Percentiles rank a stretch among this genome's conserved stretches.
These are phyloP conservation scores for Zasmidium angulare DNA, from an alignment of 2,329 filamentous ascomycete species.

Conservation along the genomic window DNA sequence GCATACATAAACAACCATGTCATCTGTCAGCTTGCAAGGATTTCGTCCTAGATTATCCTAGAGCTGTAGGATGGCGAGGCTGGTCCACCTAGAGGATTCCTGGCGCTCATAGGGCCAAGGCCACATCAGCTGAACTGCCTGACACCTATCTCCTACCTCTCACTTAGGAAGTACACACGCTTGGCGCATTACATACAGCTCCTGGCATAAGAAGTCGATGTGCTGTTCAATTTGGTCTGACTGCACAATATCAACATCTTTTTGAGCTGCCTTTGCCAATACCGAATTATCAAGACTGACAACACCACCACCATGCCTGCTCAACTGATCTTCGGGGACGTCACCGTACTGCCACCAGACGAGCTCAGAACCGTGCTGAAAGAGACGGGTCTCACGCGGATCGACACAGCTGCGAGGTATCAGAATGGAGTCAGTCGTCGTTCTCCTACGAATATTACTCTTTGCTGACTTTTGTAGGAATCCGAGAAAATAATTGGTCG, in stretches of 20 bases:
- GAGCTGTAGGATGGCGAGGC: not conserved
- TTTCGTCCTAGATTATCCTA: too few species aligned
- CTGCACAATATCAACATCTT: too few species aligned
- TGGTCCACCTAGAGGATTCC: not conserved
- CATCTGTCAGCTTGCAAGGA: too few species aligned
- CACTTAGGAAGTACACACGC: too few species aligned
- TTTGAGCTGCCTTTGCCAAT: too few species aligned
- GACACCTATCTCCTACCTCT: too few species aligned
- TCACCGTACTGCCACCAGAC: not conserved
- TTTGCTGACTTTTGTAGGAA: constrained; percentile 5
- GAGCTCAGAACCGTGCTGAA: constrained; percentile 1
- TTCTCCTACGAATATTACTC: not conserved
- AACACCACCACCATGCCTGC: not conserved
- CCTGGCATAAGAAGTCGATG: too few species aligned
- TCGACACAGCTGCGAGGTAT: constrained; percentile 36
- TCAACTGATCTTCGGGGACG: constrained; percentile 8
- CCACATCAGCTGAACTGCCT: not conserved
- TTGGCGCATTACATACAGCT: too few species aligned
- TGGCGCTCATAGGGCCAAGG: not conserved
- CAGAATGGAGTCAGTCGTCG: constrained; percentile 21
- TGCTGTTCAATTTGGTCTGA: too few species aligned
- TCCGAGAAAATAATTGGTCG: constrained; percentile 42
- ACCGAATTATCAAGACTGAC: too few species aligned
- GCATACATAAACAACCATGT: too few species aligned
- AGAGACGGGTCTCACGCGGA: not conserved